phyloP scores from a whole-genome alignment of 345 rosid species.

The Brassica incana region DNA sequence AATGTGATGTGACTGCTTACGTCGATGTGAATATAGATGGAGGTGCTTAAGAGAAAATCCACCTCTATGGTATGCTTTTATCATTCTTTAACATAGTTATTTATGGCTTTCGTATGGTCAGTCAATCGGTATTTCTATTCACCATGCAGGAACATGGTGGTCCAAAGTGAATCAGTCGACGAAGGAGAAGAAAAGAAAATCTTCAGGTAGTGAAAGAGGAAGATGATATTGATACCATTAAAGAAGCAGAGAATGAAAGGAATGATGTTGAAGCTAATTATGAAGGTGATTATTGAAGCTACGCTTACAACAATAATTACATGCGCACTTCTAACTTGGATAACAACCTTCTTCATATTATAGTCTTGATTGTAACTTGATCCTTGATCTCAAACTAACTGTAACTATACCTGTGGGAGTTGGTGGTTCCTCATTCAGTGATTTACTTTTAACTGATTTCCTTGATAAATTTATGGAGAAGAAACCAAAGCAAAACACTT shows the following conservation, averaged over 20 bases:
- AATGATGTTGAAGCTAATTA: slow-evolving; percentile 26
- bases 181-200: no score
- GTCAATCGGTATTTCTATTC: no score
- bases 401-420: neutral
- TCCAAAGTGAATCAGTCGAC: no score
- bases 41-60: neutral
- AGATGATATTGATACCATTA: no score
- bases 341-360: neutral
- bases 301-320: neutral
- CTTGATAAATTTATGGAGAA: no score
- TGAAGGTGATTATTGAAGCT: neutral
- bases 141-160: no score
- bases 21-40: slow-evolving; percentile 78
- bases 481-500: no score
- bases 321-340: neutral
- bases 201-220: no score
- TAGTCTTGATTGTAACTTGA: neutral
- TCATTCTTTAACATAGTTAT: no score
- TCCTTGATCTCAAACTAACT: neutral
- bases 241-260: slow-evolving; percentile 21
- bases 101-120: no score
- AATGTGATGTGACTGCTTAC: slow-evolving; percentile 61
- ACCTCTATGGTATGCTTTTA: no score
- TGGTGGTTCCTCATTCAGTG: neutral
- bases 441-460: neutral